Evolutionary conservation across 805 yeast genomes (phyloP).

Genomic region (Saturnispora quitensis): DNA sequence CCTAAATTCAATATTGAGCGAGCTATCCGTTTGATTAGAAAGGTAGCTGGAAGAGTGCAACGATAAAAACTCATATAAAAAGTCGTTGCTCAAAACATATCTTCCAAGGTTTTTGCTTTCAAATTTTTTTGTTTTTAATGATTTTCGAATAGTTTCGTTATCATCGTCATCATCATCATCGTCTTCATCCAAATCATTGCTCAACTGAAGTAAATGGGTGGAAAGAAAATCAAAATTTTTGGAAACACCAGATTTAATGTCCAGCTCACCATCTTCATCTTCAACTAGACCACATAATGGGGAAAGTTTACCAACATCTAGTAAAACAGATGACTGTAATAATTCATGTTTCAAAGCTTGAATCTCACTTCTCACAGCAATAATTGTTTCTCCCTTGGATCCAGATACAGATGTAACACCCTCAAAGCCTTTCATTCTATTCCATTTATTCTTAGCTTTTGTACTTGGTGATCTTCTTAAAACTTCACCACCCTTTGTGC

Average conservation of each 20-base stretch:
- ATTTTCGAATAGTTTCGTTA: not conserved
- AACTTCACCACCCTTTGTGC: slow-evolving; percentile 62
- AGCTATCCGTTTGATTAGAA: not conserved
- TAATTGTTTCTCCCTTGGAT: slow-evolving; percentile 41
- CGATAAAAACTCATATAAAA: slow-evolving; percentile 1
- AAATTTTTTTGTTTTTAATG: not conserved
- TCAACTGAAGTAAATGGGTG: not conserved
- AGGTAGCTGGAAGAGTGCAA: not conserved
- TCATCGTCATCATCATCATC: not conserved
- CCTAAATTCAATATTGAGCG: not conserved
- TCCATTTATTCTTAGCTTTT: slow-evolving; percentile 17
- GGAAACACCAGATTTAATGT: not conserved
- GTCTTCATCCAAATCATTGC: not conserved
- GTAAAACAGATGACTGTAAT: slow-evolving; percentile 35
- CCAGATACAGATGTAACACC: not conserved
- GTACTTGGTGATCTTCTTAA: slow-evolving; percentile 33
- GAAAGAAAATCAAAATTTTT: not conserved
- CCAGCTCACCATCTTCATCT: slow-evolving; percentile 2
- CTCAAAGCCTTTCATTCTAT: slow-evolving; percentile 22
- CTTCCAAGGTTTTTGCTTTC: not conserved
- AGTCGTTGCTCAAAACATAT: not conserved
- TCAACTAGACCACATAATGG: slow-evolving; percentile 30
- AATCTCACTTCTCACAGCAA: slow-evolving; percentile 59
- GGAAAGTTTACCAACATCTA: slow-evolving; percentile 49
- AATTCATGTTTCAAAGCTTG: slow-evolving; percentile 50